Evolutionary conservation across 192 early-diverging fungal genomes (phyloP).

Genomic region (Backusella circina): DNA sequence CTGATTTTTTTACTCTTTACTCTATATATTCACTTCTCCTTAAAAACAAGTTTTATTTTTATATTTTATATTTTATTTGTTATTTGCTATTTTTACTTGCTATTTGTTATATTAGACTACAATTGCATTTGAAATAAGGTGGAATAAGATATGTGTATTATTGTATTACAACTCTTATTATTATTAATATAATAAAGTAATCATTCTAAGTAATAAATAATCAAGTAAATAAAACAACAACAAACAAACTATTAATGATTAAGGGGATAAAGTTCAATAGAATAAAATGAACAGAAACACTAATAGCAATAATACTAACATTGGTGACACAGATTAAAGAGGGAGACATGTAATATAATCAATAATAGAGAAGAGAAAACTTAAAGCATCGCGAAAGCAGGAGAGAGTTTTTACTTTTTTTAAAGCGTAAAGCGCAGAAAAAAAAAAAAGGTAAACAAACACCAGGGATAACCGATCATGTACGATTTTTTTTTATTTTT

Average conservation of each 20-base stretch:
- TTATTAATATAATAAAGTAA: not conserved
- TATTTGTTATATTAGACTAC: not conserved
- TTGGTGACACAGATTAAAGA: conserved; percentile 1
- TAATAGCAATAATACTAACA: not conserved
- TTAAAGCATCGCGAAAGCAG: not conserved
- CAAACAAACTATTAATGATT: not conserved
- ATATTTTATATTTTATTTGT: not conserved
- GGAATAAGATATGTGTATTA: not conserved
- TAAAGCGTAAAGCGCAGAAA: not conserved
- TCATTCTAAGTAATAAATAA: not conserved
- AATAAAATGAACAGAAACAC: not conserved
- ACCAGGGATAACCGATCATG: not conserved
- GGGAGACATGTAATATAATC: conserved; percentile 4
- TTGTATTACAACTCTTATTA: not conserved
- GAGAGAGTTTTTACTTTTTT: not conserved
- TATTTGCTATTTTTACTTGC: not conserved
- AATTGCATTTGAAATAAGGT: not conserved
- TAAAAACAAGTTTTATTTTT: conserved; percentile 3
- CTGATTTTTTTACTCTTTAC: not conserved
- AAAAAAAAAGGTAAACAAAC: not conserved
- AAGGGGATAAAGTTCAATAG: not conserved
- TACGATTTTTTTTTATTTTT: not conserved
- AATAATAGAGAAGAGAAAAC: not conserved
- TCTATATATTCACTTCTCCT: not conserved
- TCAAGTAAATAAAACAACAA: not conserved